Percentiles rank a stretch among this genome's conserved stretches.
These are phyloP conservation scores for Nepenthes mirabilis DNA, from an alignment of 148 eudicot species.

Conservation along the genomic window DNA sequence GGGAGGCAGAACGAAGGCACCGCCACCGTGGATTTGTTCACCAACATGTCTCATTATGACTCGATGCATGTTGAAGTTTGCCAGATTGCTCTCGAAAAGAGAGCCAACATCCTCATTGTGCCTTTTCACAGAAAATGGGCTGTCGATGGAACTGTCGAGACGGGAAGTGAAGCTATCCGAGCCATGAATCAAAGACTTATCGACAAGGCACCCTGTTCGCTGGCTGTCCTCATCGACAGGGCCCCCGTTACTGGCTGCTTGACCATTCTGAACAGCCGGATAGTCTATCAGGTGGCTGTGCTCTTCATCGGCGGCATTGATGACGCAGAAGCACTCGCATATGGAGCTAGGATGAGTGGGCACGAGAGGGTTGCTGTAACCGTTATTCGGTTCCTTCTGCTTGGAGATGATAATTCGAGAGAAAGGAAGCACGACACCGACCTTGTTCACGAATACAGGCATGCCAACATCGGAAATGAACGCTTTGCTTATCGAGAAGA, in stretches of 20 bases:
- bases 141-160: slow-evolving; percentile 35
- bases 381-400: slow-evolving; percentile 37
- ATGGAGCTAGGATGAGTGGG: slow-evolving; percentile 51
- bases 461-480: slow-evolving; percentile 21
- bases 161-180: slow-evolving; percentile 16
- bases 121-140: slow-evolving; percentile 64
- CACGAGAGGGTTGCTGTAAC: slow-evolving; percentile 35
- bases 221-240: slow-evolving; percentile 54
- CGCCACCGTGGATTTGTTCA: slow-evolving; percentile 35
- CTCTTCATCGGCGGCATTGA: slow-evolving; percentile 64
- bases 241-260: slow-evolving; percentile 27
- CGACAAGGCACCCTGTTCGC: slow-evolving; percentile 42
- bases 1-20: slow-evolving; percentile 20
- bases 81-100: slow-evolving; percentile 40
- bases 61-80: slow-evolving; percentile 52
- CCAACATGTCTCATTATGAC: slow-evolving; percentile 29
- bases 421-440: slow-evolving; percentile 33
- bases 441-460: slow-evolving; percentile 22
- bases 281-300: slow-evolving; percentile 30
- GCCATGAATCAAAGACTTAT: slow-evolving; percentile 32
- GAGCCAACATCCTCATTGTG: slow-evolving; percentile 30
- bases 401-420: slow-evolving; percentile 30
- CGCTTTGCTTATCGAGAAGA: slow-evolving; percentile 32
- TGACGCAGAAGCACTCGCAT: slow-evolving; percentile 48
- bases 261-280: slow-evolving; percentile 20